Base-by-base conservation (phyloP, 768 basidiomycete species). In the Coprinopsis sp. region DNA sequence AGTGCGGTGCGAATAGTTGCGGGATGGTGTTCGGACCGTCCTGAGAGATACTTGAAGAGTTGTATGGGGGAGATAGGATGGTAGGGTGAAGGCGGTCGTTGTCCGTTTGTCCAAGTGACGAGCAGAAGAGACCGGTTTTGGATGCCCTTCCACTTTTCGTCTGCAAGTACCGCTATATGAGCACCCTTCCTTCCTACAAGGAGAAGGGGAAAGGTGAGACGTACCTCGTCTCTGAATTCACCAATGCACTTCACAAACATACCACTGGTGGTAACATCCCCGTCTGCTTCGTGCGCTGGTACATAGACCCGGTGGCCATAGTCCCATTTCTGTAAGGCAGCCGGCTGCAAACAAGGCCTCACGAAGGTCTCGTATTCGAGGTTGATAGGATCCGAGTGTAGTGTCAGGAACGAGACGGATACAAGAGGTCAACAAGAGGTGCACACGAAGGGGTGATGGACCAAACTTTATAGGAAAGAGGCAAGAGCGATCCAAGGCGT, bases 51-150 rank as follows among this genome's bases (percentile, higher is more conserved):
- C 66, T 14, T n/a, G n/a, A n/a, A n/a, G n/a, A n/a, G n/a, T n/a
- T n/a, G n/a, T n/a, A n/a, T n/a, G n/a, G n/a, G n/a, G n/a, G n/a
- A n/a, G n/a, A n/a, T n/a, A n/a, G n/a, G n/a, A n/a, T n/a, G n/a
- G n/a, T 58, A 51, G 0, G 87, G 88, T 2, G 79, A 78, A 0
- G 84, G 86, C 3, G 88, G 93, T 34, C 83, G 81, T 84, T 78
- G 58, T 91, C 82, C 25, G 90, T 65, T 36, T 81, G 78, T 12
- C 85, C 89, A 1, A 97, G 74, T 3, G 91, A 92, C 10, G 95
- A 91, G 56, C 96, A 98, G 67, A 99, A 97, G 3, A 97, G 70
- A 16, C 96, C 96, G 0, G 92, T 95, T 94, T 19, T 91, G 82
- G 3, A 96, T 75, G 6, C 84, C 85, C 49, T 76, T 74, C 93